Evolutionary conservation across 1,284 basidiomycete species (phyloP).

Genomic region (Puccinia triticina): DNA sequence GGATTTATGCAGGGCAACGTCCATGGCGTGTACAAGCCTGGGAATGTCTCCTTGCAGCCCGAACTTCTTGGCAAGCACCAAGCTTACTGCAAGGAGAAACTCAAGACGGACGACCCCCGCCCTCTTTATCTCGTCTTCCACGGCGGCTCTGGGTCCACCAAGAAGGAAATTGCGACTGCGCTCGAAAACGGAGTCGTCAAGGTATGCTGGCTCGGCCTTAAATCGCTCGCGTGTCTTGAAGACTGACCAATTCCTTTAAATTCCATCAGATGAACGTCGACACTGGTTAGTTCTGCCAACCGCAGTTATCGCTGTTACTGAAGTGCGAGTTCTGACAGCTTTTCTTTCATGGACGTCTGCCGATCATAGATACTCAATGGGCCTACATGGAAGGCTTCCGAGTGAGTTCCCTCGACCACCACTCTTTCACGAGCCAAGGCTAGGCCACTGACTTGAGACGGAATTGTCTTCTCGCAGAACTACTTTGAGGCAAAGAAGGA

Average conservation of each 20-base stretch:
- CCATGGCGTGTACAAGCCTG: slow-evolving; percentile 90
- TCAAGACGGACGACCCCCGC: slow-evolving; percentile 71
- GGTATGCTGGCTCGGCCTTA: slow-evolving; percentile 78
- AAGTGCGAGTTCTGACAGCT: not conserved
- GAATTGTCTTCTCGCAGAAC: slow-evolving; percentile 65
- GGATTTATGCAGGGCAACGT: slow-evolving; percentile 71
- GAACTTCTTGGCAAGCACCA: slow-evolving; percentile 94
- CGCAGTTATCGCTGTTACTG: not conserved
- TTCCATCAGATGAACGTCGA: slow-evolving; percentile 51
- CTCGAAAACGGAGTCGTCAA: slow-evolving; percentile 92
- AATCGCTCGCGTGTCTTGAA: not conserved
- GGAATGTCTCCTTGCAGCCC: slow-evolving; percentile 88
- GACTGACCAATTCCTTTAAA: not conserved
- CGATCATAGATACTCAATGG: slow-evolving; percentile 77
- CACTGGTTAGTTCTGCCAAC: slow-evolving; percentile 41
- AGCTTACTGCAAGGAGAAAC: slow-evolving; percentile 72
- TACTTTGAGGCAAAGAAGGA: slow-evolving; percentile 80
- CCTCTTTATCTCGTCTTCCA: slow-evolving; percentile 99
- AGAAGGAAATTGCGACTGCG: slow-evolving; percentile 92
- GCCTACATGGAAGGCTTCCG: slow-evolving; percentile 84
- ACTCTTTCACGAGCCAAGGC: not conserved
- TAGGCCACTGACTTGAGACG: not conserved
- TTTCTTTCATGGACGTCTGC: slow-evolving; percentile 19
- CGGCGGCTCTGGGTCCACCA: slow-evolving; percentile 95
- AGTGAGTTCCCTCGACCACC: slow-evolving; percentile 4